phyloP scores from a whole-genome alignment of 805 yeast genomes.

The Lachancea nothofagi region DNA sequence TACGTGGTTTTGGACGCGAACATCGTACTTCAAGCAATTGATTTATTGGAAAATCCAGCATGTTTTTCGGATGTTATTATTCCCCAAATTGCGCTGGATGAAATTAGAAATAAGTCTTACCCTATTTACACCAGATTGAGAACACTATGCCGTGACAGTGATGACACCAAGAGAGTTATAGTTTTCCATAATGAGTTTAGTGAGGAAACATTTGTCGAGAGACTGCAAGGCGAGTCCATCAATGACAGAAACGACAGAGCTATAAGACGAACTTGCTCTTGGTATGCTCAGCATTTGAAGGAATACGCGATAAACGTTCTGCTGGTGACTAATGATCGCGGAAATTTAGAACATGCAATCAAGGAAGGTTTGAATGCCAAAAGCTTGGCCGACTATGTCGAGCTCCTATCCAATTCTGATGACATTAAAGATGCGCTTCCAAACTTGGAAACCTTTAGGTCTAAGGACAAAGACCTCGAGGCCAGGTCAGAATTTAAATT shows the following conservation, averaged over 20 bases:
- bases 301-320: constrained; percentile 41
- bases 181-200: constrained; percentile 93
- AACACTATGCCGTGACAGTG: constrained; percentile 54
- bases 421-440: constrained; percentile 78
- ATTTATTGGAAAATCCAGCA: constrained; percentile 68
- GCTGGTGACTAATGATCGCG: constrained; percentile 72
- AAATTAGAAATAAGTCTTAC: constrained; percentile 78
- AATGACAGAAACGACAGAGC: constrained; percentile 92
- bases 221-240: constrained; percentile 61
- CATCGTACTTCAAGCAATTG: constrained; percentile 82
- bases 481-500: constrained; percentile 50
- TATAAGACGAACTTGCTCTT: constrained; percentile 66
- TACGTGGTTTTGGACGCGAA: constrained; percentile 85
- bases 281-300: constrained; percentile 65
- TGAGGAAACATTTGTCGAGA: constrained; percentile 58
- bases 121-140: constrained; percentile 86
- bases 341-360: constrained; percentile 53
- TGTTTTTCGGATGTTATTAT: constrained; percentile 84
- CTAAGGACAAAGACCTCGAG: constrained; percentile 19
- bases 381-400: constrained; percentile 65
- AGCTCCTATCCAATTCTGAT: constrained; percentile 61
- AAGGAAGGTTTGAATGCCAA: constrained; percentile 49
- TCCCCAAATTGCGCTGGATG: constrained; percentile 95
- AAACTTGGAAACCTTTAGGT: constrained; percentile 36
- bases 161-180: constrained; percentile 72